phyloP scores from a whole-genome alignment of 1,139 yeast genomes.

The Pichia sp. region DNA sequence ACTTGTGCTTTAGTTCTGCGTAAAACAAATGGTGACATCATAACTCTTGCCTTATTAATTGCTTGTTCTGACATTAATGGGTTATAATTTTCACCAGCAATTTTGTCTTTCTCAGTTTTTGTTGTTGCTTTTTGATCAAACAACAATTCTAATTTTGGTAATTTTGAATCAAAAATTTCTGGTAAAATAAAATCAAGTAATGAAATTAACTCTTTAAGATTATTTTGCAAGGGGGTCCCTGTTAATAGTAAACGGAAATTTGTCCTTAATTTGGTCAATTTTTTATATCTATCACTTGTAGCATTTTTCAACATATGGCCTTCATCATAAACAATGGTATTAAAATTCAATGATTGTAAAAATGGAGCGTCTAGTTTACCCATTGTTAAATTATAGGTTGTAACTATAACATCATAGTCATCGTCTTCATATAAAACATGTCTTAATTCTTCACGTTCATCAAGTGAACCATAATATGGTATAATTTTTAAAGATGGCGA shows the following conservation, averaged over 20 bases:
- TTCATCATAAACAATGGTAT: conserved; percentile 90
- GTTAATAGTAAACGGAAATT: conserved; percentile 78
- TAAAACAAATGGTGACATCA: conserved; percentile 97
- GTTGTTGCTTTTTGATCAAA: conserved; percentile 82
- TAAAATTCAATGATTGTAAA: conserved; percentile 65
- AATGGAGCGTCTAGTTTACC: conserved; percentile 76
- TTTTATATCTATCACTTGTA: conserved; percentile 75
- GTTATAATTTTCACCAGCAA: conserved; percentile 44
- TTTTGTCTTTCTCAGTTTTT: conserved; percentile 27
- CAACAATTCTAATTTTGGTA: conserved; percentile 73
- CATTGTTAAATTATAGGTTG: conserved; percentile 87
- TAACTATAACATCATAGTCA: conserved; percentile 83
- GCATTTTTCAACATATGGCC: conserved; percentile 96
- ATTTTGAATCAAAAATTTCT: conserved; percentile 66
- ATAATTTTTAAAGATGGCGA: conserved; percentile 77
- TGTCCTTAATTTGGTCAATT: conserved; percentile 77
- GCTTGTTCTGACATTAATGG: conserved; percentile 89
- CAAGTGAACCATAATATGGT: conserved; percentile 87
- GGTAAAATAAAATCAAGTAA: conserved; percentile 88
- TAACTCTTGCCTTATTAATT: conserved; percentile 83
- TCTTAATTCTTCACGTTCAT: conserved; percentile 79
- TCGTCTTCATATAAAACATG: conserved; percentile 52
- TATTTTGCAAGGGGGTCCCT: conserved; percentile 96
- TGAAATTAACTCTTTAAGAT: conserved; percentile 82
- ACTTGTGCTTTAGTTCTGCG: conserved; percentile 92